Evolutionary conservation across 2,329 filamentous ascomycete species (phyloP).

Genomic region (Neurospora sp.): DNA sequence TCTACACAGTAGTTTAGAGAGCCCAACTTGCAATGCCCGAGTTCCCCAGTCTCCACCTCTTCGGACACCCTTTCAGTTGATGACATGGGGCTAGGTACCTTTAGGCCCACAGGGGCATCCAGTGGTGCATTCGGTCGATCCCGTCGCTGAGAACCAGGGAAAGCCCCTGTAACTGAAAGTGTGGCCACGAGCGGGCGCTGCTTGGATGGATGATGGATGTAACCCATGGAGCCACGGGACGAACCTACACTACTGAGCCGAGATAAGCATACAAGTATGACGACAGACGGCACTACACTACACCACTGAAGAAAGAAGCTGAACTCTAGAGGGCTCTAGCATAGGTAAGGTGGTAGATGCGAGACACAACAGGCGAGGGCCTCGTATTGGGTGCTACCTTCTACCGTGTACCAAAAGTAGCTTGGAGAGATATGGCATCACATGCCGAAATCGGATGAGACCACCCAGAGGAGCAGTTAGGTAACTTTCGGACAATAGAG

Average conservation of each 20-base stretch:
- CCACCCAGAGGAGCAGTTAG: background rate
- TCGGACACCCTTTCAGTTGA: background rate
- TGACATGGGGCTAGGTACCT: too few relatives aligned
- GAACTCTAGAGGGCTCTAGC: background rate
- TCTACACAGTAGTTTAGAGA: background rate
- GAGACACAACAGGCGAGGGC: background rate
- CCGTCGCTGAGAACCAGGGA: too few relatives aligned
- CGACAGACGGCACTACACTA: background rate
- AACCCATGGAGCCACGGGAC: background rate
- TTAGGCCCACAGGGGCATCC: too few relatives aligned
- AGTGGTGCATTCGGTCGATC: too few relatives aligned
- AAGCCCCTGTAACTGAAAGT: background rate
- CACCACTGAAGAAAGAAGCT: background rate
- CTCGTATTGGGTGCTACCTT: background rate
- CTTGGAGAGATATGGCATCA: background rate
- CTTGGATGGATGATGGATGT: background rate
- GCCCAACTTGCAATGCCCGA: background rate
- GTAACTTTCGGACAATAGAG: background rate
- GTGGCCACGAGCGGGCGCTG: background rate
- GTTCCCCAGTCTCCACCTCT: background rate
- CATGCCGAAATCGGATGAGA: background rate
- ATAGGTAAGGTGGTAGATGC: background rate
- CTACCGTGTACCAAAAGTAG: background rate
- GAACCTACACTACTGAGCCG: background rate
- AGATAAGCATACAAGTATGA: background rate